Evolutionary conservation across 1,139 yeast genomes (phyloP), one percentile per base, ranked within the genome.

Genomic region (Kodamaea alishanica): DNA sequence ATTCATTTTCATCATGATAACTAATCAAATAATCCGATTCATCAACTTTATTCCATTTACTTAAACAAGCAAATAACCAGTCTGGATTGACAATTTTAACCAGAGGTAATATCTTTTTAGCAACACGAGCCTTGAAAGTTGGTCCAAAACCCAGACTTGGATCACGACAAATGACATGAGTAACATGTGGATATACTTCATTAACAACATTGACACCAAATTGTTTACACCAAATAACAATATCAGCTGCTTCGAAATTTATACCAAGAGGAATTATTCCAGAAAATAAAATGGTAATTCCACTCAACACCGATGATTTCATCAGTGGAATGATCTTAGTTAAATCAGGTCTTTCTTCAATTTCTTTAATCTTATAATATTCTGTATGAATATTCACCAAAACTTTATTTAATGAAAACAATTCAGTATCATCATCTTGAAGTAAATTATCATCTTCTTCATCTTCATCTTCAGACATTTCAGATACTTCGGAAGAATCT

Each of bases 131-230:
- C 60, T 92, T 92, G 52, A 79, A 77, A 1, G 77, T 71, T n/a
- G 70, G 67, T 2, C 76, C 77, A 5, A 52, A 47, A 3, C 50
- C 48, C 9, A 48, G 46, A 12, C 53, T 37, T 2, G 87, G 82
- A 43, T 82, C 84, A 29, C 75, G 59, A 33, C 97, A 88, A 23
- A 92, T 81, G 5, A 94, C 87, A 61, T 92, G 98, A 0, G 98
- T 94, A 2, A 95, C 92, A 3, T 77, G 70, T 11, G 81, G 79
- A 36, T 76, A 73, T 23, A 86, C 82, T 45, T 87, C 90, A 12
- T 81, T 73, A 0, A 85, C 85, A 7, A 92, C 90, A 6, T 71
- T 72, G 0, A 96, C 97, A 0, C 98, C 98, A 70, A 92, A 92
- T 43, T 90, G 87, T 41, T 79, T 77, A 11, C 92, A 85, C 97